Percentiles rank a stretch among this genome's conserved stretches.
phyloP scores from a whole-genome alignment of 179 eudicot genomes.

The Pouteria campechiana region DNA sequence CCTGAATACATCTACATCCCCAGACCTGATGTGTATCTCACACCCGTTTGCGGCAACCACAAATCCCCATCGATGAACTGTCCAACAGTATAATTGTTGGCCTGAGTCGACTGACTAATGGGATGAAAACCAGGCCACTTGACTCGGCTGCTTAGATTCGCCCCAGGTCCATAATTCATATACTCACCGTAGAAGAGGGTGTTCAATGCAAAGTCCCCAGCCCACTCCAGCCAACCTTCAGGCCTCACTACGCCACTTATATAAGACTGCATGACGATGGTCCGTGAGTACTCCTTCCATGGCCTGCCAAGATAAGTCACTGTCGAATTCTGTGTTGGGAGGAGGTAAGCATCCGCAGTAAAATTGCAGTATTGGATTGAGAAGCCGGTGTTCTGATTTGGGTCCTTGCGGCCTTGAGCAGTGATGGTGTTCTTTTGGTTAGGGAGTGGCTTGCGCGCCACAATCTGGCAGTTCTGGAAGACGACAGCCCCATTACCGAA shows the following conservation, averaged over 20 bases:
- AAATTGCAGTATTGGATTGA: slow-evolving; percentile 66
- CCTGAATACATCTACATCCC: slow-evolving; percentile 5
- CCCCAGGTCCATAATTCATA: slow-evolving; percentile 49
- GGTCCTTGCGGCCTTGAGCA: slow-evolving; percentile 82
- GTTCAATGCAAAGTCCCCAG: slow-evolving; percentile 44
- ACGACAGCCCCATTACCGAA: slow-evolving; percentile 69
- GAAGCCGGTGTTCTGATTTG: slow-evolving; percentile 68
- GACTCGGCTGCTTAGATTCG: slow-evolving; percentile 28
- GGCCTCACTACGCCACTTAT: slow-evolving; percentile 38
- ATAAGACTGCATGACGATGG: slow-evolving; percentile 40
- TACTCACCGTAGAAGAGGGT: slow-evolving; percentile 72
- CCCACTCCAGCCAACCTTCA: slow-evolving; percentile 79
- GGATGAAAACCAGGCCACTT: slow-evolving; percentile 60
- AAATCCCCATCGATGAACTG: slow-evolving; percentile 63
- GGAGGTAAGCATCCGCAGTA: slow-evolving; percentile 23
- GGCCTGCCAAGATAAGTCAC: slow-evolving; percentile 74
- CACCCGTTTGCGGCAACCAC: slow-evolving; percentile 79
- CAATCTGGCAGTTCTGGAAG: slow-evolving; percentile 59
- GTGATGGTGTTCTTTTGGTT: slow-evolving; percentile 65
- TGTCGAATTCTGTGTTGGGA: slow-evolving; percentile 8
- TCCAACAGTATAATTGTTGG: slow-evolving; percentile 35
- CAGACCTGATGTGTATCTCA: slow-evolving; percentile 41
- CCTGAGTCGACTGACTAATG: slow-evolving; percentile 43
- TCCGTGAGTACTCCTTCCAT: slow-evolving; percentile 84
- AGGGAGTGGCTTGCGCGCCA: slow-evolving; percentile 27